Percentiles rank a stretch among this genome's conserved stretches.
Evolutionary conservation across 805 yeast genomes (phyloP).

Genomic region (Saccharomyces jurei): DNA sequence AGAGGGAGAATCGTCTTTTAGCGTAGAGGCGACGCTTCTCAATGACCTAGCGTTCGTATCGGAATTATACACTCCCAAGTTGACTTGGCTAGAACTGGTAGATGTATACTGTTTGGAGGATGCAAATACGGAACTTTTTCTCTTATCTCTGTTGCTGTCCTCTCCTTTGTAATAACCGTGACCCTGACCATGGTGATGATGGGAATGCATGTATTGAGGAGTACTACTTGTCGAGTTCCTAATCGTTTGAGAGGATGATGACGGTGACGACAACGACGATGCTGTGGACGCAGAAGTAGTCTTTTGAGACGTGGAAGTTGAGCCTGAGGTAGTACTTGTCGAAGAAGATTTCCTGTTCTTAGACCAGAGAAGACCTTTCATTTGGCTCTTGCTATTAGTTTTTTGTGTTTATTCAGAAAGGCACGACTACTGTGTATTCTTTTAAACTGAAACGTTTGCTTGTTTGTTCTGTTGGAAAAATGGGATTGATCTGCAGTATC

Average conservation of each 20-base stretch:
- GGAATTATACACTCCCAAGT: constrained; percentile 1
- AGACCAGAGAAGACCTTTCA: constrained; percentile 22
- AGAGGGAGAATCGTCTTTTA: constrained; percentile 5
- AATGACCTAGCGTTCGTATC: constrained; percentile 4
- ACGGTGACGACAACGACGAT: not conserved
- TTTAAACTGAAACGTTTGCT: not conserved
- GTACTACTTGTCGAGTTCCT: not conserved
- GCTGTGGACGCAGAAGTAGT: not conserved
- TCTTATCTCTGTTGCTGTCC: not conserved
- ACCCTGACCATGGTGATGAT: constrained; percentile 1
- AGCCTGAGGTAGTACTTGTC: constrained; percentile 1
- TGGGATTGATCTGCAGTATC: not conserved
- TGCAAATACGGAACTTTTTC: not conserved
- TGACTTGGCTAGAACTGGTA: not conserved
- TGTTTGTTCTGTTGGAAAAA: not conserved
- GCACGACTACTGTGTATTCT: not conserved
- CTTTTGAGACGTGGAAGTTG: not conserved
- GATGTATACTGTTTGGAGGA: constrained; percentile 1
- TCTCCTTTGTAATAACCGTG: not conserved
- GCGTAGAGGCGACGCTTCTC: constrained; percentile 3
- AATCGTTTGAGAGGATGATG: constrained; percentile 4
- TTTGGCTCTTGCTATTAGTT: not conserved
- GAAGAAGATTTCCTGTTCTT: constrained; percentile 13
- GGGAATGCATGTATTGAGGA: not conserved
- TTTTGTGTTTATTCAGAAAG: not conserved